phyloP scores from a whole-genome alignment of 169 alveolate genomes.

The Cryptosporidium viatorum region DNA sequence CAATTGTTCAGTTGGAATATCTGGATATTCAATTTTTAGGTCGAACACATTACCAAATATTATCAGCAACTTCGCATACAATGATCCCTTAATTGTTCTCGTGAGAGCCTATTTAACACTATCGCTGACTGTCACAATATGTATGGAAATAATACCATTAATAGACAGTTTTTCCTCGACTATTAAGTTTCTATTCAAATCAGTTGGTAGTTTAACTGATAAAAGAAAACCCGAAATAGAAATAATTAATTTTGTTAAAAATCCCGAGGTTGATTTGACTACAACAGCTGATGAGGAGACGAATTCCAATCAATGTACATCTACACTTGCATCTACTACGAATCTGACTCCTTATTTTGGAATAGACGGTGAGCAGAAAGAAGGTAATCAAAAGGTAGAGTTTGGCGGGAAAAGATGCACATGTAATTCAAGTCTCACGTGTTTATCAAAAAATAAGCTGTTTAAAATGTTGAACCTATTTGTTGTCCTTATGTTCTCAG shows the following conservation, averaged over 20 bases:
- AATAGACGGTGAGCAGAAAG: background rate
- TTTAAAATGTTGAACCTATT: background rate
- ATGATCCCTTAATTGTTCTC: constrained; percentile 45
- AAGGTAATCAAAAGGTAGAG: background rate
- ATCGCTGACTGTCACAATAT: constrained; percentile 62
- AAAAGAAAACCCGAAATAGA: background rate
- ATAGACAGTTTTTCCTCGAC: constrained; percentile 54
- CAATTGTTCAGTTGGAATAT: constrained; percentile 51
- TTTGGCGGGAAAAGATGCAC: background rate
- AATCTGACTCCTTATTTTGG: constrained; percentile 32
- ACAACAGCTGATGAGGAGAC: constrained; percentile 18
- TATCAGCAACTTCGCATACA: constrained; percentile 40
- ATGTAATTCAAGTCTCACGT: background rate
- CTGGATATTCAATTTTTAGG: constrained; percentile 60
- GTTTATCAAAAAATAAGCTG: constrained; percentile 10
- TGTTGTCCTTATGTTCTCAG: constrained; percentile 39
- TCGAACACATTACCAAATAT: constrained; percentile 61
- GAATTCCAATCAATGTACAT: constrained; percentile 34
- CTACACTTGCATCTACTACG: constrained; percentile 24
- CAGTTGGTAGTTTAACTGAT: background rate
- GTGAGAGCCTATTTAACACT: constrained; percentile 28
- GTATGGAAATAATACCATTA: constrained; percentile 62
- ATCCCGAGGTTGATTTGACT: background rate
- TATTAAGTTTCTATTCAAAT: background rate
- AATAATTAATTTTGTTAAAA: background rate